These are phyloP conservation scores for Termitomyces sp. DNA, from an alignment of 768 basidiomycete species.

Conservation along the genomic window DNA sequence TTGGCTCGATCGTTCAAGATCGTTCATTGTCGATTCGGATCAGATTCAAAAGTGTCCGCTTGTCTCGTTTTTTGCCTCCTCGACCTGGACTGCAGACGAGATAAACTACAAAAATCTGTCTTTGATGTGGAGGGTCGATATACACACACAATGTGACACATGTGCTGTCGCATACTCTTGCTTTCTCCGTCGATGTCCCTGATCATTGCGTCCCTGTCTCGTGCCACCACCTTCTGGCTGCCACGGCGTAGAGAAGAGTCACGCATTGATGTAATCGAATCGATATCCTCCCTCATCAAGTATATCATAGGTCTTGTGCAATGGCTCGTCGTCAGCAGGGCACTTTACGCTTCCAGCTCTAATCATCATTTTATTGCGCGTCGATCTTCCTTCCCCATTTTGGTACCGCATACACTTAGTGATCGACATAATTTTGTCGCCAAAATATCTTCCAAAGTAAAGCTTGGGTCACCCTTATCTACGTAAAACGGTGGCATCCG, in stretches of 20 bases:
- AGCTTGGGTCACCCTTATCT: background rate
- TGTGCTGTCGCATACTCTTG: background rate
- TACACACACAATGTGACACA: background rate
- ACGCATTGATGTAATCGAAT: too few relatives aligned
- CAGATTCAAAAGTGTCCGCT: background rate
- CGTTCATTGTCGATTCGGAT: background rate
- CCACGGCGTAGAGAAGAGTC: too few relatives aligned
- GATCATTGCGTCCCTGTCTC: background rate
- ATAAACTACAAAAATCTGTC: background rate
- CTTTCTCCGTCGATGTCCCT: background rate
- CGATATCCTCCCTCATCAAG: too few relatives aligned
- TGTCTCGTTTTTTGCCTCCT: background rate
- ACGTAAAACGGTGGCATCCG: background rate
- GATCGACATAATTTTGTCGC: background rate
- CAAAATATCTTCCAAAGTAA: too few relatives aligned
- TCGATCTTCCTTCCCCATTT: background rate
- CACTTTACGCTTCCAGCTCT: too few relatives aligned
- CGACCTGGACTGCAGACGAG: background rate
- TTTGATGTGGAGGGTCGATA: background rate
- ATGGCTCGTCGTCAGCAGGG: too few relatives aligned
- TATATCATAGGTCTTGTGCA: too few relatives aligned
- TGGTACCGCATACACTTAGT: background rate
- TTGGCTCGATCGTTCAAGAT: background rate
- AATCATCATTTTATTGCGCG: background rate
- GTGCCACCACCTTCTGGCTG: background rate